Evolutionary conservation across 2,329 filamentous ascomycete species (phyloP), one percentile per base, ranked within the genome.

Genomic region (Incumbomyces lentus): DNA sequence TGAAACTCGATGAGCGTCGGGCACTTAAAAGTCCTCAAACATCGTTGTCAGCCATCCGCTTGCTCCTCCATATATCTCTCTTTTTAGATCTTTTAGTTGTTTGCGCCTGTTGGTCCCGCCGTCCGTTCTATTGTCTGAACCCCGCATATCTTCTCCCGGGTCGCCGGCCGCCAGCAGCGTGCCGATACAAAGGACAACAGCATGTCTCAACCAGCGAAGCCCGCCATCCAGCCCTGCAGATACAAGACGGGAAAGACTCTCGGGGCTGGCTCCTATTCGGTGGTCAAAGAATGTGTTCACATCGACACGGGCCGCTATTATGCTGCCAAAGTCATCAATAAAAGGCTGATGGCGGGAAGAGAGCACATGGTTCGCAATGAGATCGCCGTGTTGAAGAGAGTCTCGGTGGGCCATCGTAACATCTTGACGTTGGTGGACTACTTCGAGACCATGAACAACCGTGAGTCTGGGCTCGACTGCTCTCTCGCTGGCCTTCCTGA

Each of bases 321-420:
- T 81, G 92, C 92, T 22, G 90, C 92, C 52, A 98, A 98, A 67
- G 92, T 98, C 53, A 98, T 98, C 68, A 98, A 98, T 71, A 98
- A 98, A 75, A 78, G 90, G 48, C 73, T 98, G 56, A 98, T 98
- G 92, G 86, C 88, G 6, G 92, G 92, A 30, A 78, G 92, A 57
- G 92, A 98, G 69, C 92, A 96, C 67, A 98, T 98, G 92, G 92
- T 94, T 49, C 84, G 92, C 52, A 98, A 98, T 64, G 92, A 98
- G 69, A 98, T 98, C 59, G 90, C 92, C 6, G 88, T 98, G 19
- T 75, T 98, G 56, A 96, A 96, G 68, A 84, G 84, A 61, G 90
- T 98, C n/a, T 96, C 90, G 1, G 95, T 98, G 86, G 92, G 92
- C 46, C 90, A 98, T 69, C 86, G 92, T 66, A 98, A 98, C 63